Conservation (phyloP, 2,329 filamentous ascomycete species). For the Aureobasidium sp. region DNA sequence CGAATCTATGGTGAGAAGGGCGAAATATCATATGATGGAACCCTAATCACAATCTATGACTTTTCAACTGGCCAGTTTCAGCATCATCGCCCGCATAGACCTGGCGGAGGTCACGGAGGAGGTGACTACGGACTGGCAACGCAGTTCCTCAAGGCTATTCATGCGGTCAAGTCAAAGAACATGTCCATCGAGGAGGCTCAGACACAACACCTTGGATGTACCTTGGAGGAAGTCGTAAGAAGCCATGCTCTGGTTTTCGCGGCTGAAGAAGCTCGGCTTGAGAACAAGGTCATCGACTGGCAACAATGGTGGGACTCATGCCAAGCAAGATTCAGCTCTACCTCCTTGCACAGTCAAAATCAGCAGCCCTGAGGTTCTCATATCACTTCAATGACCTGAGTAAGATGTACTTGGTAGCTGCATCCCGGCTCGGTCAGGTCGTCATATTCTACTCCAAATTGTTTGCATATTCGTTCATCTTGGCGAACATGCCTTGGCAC, state of each 20-base stretch:
- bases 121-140: slow-evolving; percentile 72
- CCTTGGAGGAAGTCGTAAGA: slow-evolving; percentile 75
- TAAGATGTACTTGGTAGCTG: not conserved
- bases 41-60: slow-evolving; percentile 66
- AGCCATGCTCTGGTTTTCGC: slow-evolving; percentile 93
- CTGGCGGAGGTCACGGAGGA: slow-evolving; percentile 60
- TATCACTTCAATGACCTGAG: not conserved
- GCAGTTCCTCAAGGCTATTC: slow-evolving; percentile 76
- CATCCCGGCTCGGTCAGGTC: not conserved
- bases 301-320: slow-evolving; percentile 61
- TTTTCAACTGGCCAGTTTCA: slow-evolving; percentile 54
- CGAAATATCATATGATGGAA: slow-evolving; percentile 79
- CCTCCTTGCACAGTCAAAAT: not conserved
- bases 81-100: slow-evolving; percentile 38
- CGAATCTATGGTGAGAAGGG: slow-evolving; percentile 80
- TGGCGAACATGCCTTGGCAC: slow-evolving; percentile 3
- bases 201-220: slow-evolving; percentile 68
- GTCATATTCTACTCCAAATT: not conserved
- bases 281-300: slow-evolving; percentile 67
- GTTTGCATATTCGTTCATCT: not conserved
- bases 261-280: slow-evolving; percentile 74
- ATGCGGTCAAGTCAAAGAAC: slow-evolving; percentile 65
- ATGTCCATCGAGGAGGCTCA: slow-evolving; percentile 66
- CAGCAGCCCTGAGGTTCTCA: not conserved
- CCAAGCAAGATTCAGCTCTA: not conserved